Base-by-base conservation (phyloP, 768 basidiomycete species). In the Calocybe cyanea region DNA sequence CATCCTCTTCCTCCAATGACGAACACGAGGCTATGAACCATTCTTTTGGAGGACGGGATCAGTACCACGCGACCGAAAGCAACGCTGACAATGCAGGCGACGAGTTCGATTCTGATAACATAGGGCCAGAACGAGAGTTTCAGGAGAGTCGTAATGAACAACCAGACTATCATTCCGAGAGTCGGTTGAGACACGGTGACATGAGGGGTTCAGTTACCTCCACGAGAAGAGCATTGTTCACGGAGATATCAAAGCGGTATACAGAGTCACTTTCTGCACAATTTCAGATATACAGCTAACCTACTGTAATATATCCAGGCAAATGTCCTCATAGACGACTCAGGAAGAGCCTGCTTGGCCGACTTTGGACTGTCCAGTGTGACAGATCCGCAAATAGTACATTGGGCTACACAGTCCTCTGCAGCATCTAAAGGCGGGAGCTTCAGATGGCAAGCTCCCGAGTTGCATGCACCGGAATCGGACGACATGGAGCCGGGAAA, bases 191-290 rank as follows among this genome's bases (percentile, higher is more conserved):
- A 65, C 32, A 51, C 61, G 3, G 61, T 58, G 0, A 38, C 46
- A n/a, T n/a, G n/a, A n/a, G n/a, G 65, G 65, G 13, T 28, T 66
- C 18, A 41, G 56, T 14, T 61, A 63, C 48, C 50, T 66, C 3
- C 64, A 66, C 43, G 21, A 18, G 17, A 41, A 55, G 28, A 39
- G 54, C 15, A 57, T 64, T 7, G 53, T 63, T n/a, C 64, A 66
- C 35, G 63, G 64, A 8, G 63, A 66, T 49, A 50, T 66, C 15
- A 63, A 63, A 57, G 61, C 59, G 32, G 62, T 63, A 35, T n/a
- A n/a, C n/a, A n/a, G n/a, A 20, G 42, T 15, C 32, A 25, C 4
- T n/a, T 15, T 7, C 14, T 30, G 10, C 24, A 28, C 19, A 3
- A 38, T 11, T 8, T 28, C 17, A 3, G 41, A 3, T 33, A 14